These are phyloP conservation scores for Acer saccharum DNA, from an alignment of 345 rosid genomes.

Conservation along the genomic window DNA sequence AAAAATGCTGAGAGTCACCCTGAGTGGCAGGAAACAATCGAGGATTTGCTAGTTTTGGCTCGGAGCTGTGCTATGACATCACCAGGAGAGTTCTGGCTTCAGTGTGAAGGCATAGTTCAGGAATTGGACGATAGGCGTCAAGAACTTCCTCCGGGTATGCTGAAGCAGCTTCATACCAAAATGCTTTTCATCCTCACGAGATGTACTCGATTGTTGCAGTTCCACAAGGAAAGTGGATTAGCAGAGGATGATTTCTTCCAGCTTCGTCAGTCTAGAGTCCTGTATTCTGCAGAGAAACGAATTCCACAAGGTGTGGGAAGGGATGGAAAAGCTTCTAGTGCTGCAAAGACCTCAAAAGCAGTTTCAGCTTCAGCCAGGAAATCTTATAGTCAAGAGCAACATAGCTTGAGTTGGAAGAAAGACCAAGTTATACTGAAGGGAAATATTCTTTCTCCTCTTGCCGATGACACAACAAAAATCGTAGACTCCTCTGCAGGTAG, in stretches of 20 bases:
- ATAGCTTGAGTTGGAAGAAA: conserved; percentile 68
- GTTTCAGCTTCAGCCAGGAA: conserved; percentile 67
- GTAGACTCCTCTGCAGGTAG: conserved; percentile 66
- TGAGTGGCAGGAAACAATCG: conserved; percentile 97
- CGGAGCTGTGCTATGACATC: conserved; percentile 93
- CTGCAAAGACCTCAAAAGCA: conserved; percentile 55
- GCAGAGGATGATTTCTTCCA: conserved; percentile 74
- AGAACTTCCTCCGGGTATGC: conserved; percentile 88
- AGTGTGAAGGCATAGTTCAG: conserved; percentile 98
- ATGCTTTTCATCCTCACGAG: conserved; percentile 99
- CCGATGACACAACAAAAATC: conserved; percentile 47
- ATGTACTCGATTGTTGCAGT: conserved; percentile 95
- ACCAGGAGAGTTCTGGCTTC: conserved; percentile 99
- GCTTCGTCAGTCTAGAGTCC: conserved; percentile 77
- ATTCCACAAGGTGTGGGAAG: conserved; percentile 43
- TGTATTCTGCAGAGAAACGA: conserved; percentile 77
- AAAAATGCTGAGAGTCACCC: conserved; percentile 98
- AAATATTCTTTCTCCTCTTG: conserved; percentile 41
- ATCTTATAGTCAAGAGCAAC: conserved; percentile 96
- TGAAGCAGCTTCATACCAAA: conserved; percentile 93
- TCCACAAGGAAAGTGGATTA: conserved; percentile 96
- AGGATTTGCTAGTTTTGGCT: conserved; percentile 94
- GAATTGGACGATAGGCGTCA: conserved; percentile 98
- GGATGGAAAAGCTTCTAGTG: conserved; percentile 69
- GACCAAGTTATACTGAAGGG: conserved; percentile 46